Evolutionary conservation across 1,284 basidiomycete species (phyloP).

Genomic region (Malassezia pachydermatis): DNA sequence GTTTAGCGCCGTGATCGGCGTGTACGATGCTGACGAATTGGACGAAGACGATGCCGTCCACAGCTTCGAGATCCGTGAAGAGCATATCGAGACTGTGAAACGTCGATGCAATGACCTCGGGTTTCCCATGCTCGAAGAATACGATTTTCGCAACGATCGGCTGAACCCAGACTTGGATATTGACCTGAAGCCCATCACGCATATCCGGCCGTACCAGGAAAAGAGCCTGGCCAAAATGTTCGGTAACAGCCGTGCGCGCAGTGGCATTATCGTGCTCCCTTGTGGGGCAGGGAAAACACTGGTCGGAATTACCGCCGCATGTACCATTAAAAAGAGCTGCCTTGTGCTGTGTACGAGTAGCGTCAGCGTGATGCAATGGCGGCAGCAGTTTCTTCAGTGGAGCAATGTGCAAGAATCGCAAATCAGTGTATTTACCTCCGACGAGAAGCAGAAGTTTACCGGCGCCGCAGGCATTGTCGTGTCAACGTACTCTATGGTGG

Average conservation of each 20-base stretch:
- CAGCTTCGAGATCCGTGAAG: constrained; percentile 45
- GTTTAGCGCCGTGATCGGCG: constrained; percentile 46
- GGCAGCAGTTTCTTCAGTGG: constrained; percentile 47
- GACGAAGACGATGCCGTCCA: constrained; percentile 47
- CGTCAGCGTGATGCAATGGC: constrained; percentile 48
- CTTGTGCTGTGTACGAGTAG: constrained; percentile 70
- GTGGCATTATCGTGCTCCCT: constrained; percentile 94
- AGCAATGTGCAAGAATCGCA: constrained; percentile 47
- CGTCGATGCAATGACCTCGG: constrained; percentile 46
- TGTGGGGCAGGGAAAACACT: constrained; percentile 98
- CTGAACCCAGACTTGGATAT: constrained; percentile 47
- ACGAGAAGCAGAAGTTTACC: constrained; percentile 47
- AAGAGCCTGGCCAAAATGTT: constrained; percentile 48
- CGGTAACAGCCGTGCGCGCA: constrained; percentile 51
- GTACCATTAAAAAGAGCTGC: constrained; percentile 97
- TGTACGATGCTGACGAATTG: constrained; percentile 44
- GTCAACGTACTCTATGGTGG: constrained; percentile 48
- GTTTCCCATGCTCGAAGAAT: constrained; percentile 47
- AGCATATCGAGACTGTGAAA: constrained; percentile 45
- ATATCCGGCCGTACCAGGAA: constrained; percentile 47
- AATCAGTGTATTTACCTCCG: constrained; percentile 46
- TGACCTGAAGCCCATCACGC: constrained; percentile 45
- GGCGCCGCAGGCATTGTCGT: constrained; percentile 46
- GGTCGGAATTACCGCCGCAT: constrained; percentile 96
- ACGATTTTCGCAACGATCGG: constrained; percentile 46